A percentile compares a stretch with the other conserved stretches of the same genome.
Evolutionary conservation across 495 filamentous ascomycete species (phyloP).

Genomic region (Pyrenula massariospora): DNA sequence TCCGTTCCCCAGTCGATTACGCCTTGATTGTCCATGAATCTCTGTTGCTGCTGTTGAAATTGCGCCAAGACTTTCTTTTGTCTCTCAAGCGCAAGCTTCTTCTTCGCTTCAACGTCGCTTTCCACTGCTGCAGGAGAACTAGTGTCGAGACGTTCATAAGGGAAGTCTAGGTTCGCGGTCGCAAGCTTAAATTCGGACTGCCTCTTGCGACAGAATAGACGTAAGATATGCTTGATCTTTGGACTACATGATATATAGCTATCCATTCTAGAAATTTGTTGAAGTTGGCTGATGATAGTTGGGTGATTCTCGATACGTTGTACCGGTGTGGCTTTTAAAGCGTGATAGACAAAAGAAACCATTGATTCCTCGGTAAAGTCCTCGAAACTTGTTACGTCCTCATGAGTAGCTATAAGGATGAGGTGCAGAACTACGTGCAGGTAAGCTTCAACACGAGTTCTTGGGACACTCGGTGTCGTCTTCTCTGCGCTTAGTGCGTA

Average conservation of each 20-base stretch:
- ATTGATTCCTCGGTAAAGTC: slow-evolving; percentile 31
- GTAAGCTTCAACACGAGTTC: slow-evolving; percentile 79
- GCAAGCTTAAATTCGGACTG: slow-evolving; percentile 56
- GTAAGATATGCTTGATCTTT: slow-evolving; percentile 77
- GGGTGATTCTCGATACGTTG: slow-evolving; percentile 38
- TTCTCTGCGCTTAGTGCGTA: slow-evolving; percentile 57
- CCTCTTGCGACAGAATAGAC: slow-evolving; percentile 72
- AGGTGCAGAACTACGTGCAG: slow-evolving; percentile 85
- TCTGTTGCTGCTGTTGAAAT: slow-evolving; percentile 93
- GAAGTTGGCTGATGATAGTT: slow-evolving; percentile 66
- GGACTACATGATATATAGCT: slow-evolving; percentile 71
- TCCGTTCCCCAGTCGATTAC: slow-evolving; percentile 75
- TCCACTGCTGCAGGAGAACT: slow-evolving; percentile 47
- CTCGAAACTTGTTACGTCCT: slow-evolving; percentile 58
- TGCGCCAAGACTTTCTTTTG: slow-evolving; percentile 93
- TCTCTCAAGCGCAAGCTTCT: slow-evolving; percentile 74
- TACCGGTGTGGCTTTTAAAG: slow-evolving; percentile 48
- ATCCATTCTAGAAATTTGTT: slow-evolving; percentile 59
- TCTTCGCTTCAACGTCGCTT: slow-evolving; percentile 71
- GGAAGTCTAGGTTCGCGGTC: slow-evolving; percentile 35
- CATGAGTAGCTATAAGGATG: slow-evolving; percentile 66
- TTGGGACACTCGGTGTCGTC: slow-evolving; percentile 57
- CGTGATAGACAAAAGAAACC: slow-evolving; percentile 56
- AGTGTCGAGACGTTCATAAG: slow-evolving; percentile 42
- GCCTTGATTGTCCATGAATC: slow-evolving; percentile 76